Percentiles rank a stretch among this genome's conserved stretches.
Evolutionary conservation across 1,139 yeast species (phyloP).

Genomic region (Saccharomycopsis hybrid): DNA sequence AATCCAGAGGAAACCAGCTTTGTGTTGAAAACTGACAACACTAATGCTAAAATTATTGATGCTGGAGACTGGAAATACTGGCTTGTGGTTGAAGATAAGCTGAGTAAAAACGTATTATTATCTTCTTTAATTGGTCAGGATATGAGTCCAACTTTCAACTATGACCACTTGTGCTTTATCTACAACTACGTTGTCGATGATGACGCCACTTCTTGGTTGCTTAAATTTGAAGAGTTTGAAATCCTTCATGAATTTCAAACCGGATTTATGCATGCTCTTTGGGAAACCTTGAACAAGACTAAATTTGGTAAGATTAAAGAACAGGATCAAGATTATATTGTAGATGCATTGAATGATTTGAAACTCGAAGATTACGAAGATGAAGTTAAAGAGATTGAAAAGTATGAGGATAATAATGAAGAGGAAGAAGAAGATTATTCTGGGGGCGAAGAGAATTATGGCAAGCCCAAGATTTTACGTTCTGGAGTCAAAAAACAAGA

Average conservation of each 20-base stretch:
- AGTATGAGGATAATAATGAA: constrained; percentile 23
- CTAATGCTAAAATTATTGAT: constrained; percentile 38
- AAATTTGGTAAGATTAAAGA: constrained; percentile 42
- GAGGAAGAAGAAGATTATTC: constrained; percentile 23
- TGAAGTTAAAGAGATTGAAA: constrained; percentile 31
- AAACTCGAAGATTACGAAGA: constrained; percentile 34
- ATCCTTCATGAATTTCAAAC: constrained; percentile 46
- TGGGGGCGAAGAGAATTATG: constrained; percentile 13
- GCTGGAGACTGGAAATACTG: constrained; percentile 48
- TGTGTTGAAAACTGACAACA: constrained; percentile 34
- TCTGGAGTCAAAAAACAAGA: background rate
- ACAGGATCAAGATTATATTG: constrained; percentile 43
- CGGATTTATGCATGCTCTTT: constrained; percentile 45
- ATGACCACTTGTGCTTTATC: constrained; percentile 50
- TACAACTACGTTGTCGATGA: constrained; percentile 49
- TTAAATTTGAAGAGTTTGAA: constrained; percentile 43
- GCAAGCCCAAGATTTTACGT: background rate
- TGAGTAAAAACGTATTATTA: constrained; percentile 11
- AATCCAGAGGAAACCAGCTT: constrained; percentile 51
- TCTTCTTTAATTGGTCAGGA: constrained; percentile 4
- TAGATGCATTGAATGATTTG: constrained; percentile 39
- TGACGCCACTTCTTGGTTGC: constrained; percentile 52
- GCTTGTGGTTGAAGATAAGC: constrained; percentile 37
- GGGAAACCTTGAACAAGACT: constrained; percentile 52
- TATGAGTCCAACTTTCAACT: constrained; percentile 57